Evolutionary conservation across 148 eudicot genomes (phyloP).

Genomic region (Fallopia convolvulus): DNA sequence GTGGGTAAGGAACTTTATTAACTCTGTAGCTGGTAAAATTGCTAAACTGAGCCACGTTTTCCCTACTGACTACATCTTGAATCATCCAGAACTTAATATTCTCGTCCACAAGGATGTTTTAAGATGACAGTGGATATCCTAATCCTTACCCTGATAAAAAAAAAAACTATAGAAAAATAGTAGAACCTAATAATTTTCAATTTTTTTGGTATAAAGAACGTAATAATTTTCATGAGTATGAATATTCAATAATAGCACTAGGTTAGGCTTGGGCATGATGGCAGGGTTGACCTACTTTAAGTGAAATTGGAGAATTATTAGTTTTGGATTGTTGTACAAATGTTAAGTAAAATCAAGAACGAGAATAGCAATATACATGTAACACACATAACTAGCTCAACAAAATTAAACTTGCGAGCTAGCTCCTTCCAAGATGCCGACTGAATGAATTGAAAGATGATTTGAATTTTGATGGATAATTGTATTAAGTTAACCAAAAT

Average conservation of each 20-base stretch:
- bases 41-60: no score
- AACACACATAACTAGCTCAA: not conserved
- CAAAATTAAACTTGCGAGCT: not conserved
- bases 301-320: not conserved
- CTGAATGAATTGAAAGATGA: not conserved
- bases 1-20: no score
- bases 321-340: not conserved
- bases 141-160: no score
- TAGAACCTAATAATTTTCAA: not conserved
- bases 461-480: not conserved
- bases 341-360: conserved; percentile 1
- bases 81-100: no score
- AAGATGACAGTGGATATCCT: no score
- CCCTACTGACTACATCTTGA: no score
- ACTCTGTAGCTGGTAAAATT: no score
- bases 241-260: conserved; percentile 4
- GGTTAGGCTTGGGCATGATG: not conserved
- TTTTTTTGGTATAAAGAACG: no score
- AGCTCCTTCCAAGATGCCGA: not conserved
- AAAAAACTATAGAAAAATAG: not conserved
- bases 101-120: no score
- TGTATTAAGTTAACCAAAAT: not conserved
- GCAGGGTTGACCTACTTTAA: not conserved
- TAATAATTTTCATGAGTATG: not conserved
- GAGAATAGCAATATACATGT: not conserved